These are phyloP conservation scores for Tuber aestivum DNA, from an alignment of 495 filamentous ascomycete species.

Conservation along the genomic window DNA sequence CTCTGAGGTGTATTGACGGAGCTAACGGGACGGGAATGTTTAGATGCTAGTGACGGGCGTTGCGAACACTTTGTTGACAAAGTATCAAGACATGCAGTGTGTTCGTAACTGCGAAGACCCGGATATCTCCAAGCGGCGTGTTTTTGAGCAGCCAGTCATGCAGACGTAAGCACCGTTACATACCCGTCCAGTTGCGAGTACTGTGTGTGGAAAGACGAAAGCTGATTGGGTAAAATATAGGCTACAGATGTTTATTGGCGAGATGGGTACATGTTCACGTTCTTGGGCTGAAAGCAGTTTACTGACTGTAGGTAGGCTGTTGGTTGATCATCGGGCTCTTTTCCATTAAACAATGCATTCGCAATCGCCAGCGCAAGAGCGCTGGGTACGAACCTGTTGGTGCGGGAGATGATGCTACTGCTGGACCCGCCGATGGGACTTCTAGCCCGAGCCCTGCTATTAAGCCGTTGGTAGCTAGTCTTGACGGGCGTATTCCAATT, in stretches of 20 bases:
- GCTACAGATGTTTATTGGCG: conserved; percentile 44
- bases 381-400: conserved; percentile 39
- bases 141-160: conserved; percentile 91
- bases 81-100: conserved; percentile 98
- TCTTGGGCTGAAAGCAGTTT: not conserved
- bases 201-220: not conserved
- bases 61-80: conserved; percentile 94
- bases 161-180: conserved; percentile 61
- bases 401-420: conserved; percentile 13
- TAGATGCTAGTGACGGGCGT: conserved; percentile 62
- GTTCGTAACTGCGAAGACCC: conserved; percentile 77
- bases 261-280: conserved; percentile 33
- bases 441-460: conserved; percentile 11
- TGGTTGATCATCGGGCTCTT: conserved; percentile 58
- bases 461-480: conserved; percentile 22
- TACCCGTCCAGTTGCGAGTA: not conserved
- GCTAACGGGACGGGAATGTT: conserved; percentile 5
- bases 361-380: conserved; percentile 21
- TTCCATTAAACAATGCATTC: conserved; percentile 55
- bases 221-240: conserved; percentile 11
- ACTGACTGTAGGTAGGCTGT: conserved; percentile 21
- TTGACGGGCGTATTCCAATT: conserved; percentile 49
- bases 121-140: conserved; percentile 58
- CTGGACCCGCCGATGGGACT: conserved; percentile 10
- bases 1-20: not conserved